Percentiles rank a stretch among this genome's conserved stretches.
phyloP scores from a whole-genome alignment of 2,329 filamentous ascomycete species.

The Penicillium rolfsii region DNA sequence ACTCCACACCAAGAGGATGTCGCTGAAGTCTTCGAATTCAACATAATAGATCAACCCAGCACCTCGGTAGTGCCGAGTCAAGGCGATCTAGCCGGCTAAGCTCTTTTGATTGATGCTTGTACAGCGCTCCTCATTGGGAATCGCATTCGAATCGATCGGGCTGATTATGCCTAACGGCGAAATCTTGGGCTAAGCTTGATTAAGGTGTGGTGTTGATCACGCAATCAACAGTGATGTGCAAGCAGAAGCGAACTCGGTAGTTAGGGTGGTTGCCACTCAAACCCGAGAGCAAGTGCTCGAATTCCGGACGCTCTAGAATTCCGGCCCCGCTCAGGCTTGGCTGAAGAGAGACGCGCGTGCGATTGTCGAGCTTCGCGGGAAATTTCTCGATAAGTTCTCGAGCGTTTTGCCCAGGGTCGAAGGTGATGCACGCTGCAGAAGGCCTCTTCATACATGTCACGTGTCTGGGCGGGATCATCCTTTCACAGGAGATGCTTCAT shows the following conservation, averaged over 20 bases:
- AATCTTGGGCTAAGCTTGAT: not conserved
- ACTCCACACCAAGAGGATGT: not conserved
- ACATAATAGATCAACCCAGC: not conserved
- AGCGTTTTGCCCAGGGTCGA: not conserved
- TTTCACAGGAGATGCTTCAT: not conserved
- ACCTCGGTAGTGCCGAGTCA: not conserved
- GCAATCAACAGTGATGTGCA: not conserved
- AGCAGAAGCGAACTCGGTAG: constrained; percentile 12
- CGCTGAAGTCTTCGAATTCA: not conserved
- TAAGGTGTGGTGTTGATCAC: constrained; percentile 10
- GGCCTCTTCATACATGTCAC: not conserved
- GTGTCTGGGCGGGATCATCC: not conserved
- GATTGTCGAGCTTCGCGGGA: not conserved
- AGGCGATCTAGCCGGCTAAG: not conserved
- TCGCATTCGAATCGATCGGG: not conserved
- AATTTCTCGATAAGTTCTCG: not conserved
- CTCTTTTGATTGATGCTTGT: not conserved
- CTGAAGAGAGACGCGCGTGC: not conserved
- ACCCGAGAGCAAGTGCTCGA: constrained; percentile 14
- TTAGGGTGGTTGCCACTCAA: constrained; percentile 16
- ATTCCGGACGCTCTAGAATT: constrained; percentile 3
- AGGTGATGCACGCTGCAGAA: not conserved
- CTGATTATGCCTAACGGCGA: not conserved
- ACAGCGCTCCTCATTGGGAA: not conserved
- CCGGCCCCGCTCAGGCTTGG: not conserved